Evolutionary conservation across 495 filamentous ascomycete genomes (phyloP).

Genomic region (Aspergillus nidulans): DNA sequence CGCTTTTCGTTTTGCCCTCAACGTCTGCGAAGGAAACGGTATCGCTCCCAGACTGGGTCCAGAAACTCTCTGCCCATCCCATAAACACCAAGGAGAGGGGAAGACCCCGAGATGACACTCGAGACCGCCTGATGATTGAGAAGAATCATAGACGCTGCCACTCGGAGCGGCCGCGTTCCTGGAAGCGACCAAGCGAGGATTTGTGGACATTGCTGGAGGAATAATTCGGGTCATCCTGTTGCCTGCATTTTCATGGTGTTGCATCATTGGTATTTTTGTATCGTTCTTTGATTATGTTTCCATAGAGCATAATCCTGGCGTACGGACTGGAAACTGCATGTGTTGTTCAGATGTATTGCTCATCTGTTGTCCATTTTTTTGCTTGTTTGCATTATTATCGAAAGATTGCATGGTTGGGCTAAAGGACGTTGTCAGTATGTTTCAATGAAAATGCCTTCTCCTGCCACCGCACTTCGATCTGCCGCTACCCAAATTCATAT

Average conservation of each 20-base stretch:
- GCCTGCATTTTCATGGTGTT: neutral
- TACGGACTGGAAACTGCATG: neutral
- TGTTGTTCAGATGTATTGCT: neutral
- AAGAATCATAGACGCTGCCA: conserved; percentile 38
- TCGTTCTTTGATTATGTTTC: neutral
- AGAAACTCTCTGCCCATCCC: conserved; percentile 14
- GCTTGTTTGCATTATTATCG: neutral
- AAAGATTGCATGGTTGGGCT: neutral
- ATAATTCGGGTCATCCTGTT: conserved; percentile 3
- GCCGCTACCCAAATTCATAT: neutral
- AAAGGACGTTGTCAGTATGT: neutral
- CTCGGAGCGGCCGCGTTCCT: conserved; percentile 41
- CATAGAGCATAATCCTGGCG: neutral
- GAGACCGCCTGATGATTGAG: conserved; percentile 15
- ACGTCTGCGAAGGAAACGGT: conserved; percentile 18
- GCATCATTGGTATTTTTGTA: neutral
- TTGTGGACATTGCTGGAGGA: conserved; percentile 39
- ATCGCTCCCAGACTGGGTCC: conserved; percentile 26
- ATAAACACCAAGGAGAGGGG: neutral
- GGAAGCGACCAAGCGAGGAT: conserved; percentile 36
- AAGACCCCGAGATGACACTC: conserved; percentile 1
- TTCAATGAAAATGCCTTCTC: neutral
- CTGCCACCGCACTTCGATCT: neutral
- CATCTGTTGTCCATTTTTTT: neutral
- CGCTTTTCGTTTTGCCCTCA: conserved; percentile 32